phyloP scores from a whole-genome alignment of 2,329 filamentous ascomycete genomes.

The Boeremia exigua region DNA sequence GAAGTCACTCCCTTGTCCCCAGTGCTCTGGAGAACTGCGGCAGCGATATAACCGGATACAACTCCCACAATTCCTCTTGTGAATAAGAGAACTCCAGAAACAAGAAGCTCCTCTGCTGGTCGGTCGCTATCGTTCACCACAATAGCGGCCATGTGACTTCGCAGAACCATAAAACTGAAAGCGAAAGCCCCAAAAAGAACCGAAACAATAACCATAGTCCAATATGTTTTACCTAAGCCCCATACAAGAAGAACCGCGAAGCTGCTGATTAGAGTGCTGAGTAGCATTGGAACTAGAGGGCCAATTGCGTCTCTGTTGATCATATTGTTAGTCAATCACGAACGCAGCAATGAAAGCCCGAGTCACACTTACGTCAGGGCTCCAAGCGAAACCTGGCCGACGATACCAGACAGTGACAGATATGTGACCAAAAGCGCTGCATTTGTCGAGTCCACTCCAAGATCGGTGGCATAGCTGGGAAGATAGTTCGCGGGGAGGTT shows the following conservation, averaged over 20 bases:
- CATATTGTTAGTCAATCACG: background rate
- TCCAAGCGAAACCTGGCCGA: background rate
- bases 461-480: background rate
- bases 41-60: background rate
- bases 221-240: background rate
- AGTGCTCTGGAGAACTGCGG: background rate
- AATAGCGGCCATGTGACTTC: background rate
- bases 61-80: background rate
- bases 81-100: conserved; percentile 1
- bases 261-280: background rate
- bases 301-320: background rate
- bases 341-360: background rate
- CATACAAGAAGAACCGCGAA: background rate
- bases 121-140: background rate
- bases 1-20: background rate
- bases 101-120: background rate
- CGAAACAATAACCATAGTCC: background rate
- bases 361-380: background rate
- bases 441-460: background rate
- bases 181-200: conserved; percentile 1
- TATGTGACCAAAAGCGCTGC: background rate
- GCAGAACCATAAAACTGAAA: conserved; percentile 1
- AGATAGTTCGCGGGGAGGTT: background rate
- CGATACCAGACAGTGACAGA: background rate
- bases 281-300: background rate